These are phyloP conservation scores for Cucumis hystrix DNA, from an alignment of 306 rosid species.

Conservation along the genomic window DNA sequence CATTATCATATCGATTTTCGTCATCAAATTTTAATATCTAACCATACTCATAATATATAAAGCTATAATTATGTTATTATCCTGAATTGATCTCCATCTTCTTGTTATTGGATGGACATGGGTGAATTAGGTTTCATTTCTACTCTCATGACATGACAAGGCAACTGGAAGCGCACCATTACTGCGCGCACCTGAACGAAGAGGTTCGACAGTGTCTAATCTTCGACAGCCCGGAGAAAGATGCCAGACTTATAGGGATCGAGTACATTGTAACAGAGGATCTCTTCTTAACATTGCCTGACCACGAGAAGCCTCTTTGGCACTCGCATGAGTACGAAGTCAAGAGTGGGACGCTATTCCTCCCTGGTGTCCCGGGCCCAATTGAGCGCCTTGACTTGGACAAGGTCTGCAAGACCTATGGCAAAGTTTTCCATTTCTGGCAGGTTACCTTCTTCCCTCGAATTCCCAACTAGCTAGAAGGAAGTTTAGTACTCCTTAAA, in stretches of 20 bases:
- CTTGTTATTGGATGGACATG: no score
- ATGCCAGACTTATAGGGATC: constrained; percentile 40
- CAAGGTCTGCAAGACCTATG: constrained; percentile 57
- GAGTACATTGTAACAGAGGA: constrained; percentile 36
- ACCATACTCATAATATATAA: no score
- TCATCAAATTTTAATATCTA: no score
- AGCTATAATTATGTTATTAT: no score
- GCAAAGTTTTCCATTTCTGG: constrained; percentile 76
- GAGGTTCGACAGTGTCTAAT: constrained; percentile 78
- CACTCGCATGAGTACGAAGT: no score
- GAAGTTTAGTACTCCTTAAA: no score
- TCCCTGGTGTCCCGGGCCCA: constrained; percentile 36
- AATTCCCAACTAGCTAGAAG: no score
- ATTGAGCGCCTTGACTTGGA: constrained; percentile 46
- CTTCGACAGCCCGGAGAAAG: constrained; percentile 29
- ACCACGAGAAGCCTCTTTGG: no score
- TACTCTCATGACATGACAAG: constrained; percentile 65
- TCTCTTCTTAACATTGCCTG: no score
- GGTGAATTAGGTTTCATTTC: constrained; percentile 42
- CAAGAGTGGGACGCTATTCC: constrained; percentile 11
- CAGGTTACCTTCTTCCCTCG: constrained; percentile 12
- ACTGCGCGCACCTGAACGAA: constrained; percentile 57
- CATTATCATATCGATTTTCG: no score
- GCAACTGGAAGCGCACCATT: constrained; percentile 91
- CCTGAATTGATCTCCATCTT: no score